Evolutionary conservation across 106 monocot species (phyloP), one percentile per base, ranked within the genome.

Genomic region (Acorus calamus): DNA sequence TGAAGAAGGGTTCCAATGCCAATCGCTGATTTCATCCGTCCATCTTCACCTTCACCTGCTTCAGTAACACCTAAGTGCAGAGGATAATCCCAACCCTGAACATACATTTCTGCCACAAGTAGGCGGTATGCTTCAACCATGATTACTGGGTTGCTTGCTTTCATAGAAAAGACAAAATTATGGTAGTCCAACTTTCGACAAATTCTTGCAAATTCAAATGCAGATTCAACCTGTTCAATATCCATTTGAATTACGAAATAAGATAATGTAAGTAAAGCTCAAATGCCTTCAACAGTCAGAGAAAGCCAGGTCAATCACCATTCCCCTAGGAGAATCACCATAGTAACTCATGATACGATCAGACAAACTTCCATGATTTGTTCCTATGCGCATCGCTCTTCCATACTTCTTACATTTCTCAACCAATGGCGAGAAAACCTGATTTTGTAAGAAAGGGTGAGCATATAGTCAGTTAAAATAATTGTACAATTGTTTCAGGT

Each of bases 261-360:
- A 54, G 14, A 59, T 8, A 4, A 62, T n/a, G 42, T 52, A n/a
- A 46, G 6, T 7, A 59, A 65, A 3, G 14, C 42, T 63, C 44
- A 66, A 28, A n/a, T 49, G 59, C 46, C 28, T 69, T 64, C 13
- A 64, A 62, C 46, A 53, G 13, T 11, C 63, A 45, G 14, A 14
- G 8, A 58, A 50, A 67, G 49, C 72, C 42, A 47, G 56, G 55
- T 3, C 43, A 73, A 55, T 85, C 53, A 99, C 92, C 92, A 99
- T 99, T 79, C 98, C 98, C 64, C 98, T 80, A 14, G 98, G 98
- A 74, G 98, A 98, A 81, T 98, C 98, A 59, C 98, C 98, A 73
- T 92, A 92, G 48, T 99, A 99, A 76, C 92, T 99, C 98, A 99
- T 99, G 57, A 99, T 99, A 60, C 98, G 87, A 67, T 99, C 98